Percentiles rank a stretch among this genome's conserved stretches.
These are phyloP conservation scores for Diversispora eburnea DNA, from an alignment of 192 early-diverging fungal species.

Conservation along the genomic window DNA sequence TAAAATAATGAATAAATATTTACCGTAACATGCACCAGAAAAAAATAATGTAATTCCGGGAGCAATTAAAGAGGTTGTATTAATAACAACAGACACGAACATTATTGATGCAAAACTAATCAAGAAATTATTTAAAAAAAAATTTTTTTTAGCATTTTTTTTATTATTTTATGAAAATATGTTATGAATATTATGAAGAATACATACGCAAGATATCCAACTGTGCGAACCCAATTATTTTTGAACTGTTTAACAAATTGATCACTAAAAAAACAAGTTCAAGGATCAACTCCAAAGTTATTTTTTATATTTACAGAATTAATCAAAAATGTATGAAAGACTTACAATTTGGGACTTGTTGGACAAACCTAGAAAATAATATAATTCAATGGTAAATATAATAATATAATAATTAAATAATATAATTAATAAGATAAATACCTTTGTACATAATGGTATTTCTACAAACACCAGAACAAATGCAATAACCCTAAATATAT, in stretches of 20 bases:
- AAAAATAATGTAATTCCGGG: not conserved
- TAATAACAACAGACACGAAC: not conserved
- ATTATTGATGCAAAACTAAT: not conserved
- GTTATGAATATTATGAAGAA: not conserved
- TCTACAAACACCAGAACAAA: slow-evolving; percentile 1
- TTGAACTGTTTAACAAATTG: not conserved
- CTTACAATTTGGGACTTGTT: not conserved
- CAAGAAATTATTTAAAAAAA: not conserved
- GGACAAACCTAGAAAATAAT: not conserved
- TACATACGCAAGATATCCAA: not conserved
- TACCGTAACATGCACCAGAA: not conserved
- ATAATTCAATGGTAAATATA: not conserved
- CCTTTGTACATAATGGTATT: not conserved
- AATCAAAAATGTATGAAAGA: not conserved
- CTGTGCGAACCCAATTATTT: not conserved
- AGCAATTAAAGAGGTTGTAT: not conserved
- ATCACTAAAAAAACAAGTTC: not conserved
- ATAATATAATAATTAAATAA: not conserved
- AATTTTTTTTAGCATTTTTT: not conserved
- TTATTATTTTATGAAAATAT: not conserved
- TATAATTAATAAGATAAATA: not conserved
- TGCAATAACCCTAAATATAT: not conserved
- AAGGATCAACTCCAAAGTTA: not conserved
- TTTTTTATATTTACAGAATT: not conserved
- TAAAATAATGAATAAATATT: no score